Conservation (phyloP, 78 protist genomes). For the Dictyostelium capitatum region DNA sequence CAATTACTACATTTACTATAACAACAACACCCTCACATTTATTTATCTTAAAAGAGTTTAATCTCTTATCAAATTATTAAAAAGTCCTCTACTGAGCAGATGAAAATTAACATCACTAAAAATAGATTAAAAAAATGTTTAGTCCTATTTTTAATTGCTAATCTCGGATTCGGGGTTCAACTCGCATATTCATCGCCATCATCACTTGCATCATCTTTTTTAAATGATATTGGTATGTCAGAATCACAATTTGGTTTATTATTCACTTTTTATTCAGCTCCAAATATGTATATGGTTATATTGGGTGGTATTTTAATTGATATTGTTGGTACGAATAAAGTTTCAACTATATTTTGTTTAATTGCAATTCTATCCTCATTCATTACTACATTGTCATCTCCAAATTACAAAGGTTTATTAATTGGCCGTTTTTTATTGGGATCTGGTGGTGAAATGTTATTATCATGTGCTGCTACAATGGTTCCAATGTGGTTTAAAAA, state of each 20-base stretch:
- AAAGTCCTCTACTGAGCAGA: background rate
- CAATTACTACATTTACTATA: no score
- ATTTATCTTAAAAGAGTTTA: no score
- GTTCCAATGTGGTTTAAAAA: constrained; percentile 54
- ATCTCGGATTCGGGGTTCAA: constrained; percentile 59
- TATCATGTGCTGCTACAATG: constrained; percentile 73
- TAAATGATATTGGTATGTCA: constrained; percentile 20
- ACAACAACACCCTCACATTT: no score
- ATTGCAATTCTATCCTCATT: constrained; percentile 29
- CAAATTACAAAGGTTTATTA: constrained; percentile 32
- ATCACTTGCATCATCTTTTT: constrained; percentile 40
- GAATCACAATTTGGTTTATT: constrained; percentile 52
- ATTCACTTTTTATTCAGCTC: constrained; percentile 47
- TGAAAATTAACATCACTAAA: constrained; percentile 17
- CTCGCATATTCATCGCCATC: constrained; percentile 53
- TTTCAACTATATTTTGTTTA: constrained; percentile 55
- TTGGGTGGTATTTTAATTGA: constrained; percentile 73
- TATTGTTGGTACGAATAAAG: constrained; percentile 38
- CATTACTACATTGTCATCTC: constrained; percentile 2
- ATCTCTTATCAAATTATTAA: background rate
- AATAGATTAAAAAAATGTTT: constrained; percentile 30
- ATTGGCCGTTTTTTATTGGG: constrained; percentile 58
- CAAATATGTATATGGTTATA: constrained; percentile 67
- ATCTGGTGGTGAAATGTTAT: constrained; percentile 68
- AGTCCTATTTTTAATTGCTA: constrained; percentile 59